Evolutionary conservation across 768 basidiomycete species (phyloP).

Genomic region (Agrocybe praecox): DNA sequence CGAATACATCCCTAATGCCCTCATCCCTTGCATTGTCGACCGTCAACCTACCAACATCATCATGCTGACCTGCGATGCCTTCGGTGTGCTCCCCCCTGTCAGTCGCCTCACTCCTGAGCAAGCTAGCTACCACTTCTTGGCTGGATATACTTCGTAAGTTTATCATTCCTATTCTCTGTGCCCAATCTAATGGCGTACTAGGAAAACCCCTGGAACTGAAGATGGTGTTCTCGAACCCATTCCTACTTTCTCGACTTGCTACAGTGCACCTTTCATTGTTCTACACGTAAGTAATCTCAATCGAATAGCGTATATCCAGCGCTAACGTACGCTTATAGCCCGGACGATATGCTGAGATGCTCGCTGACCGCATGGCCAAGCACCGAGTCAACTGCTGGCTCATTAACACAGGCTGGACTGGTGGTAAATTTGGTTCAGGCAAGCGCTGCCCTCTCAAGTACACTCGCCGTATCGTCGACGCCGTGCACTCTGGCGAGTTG

Average conservation of each 20-base stretch:
- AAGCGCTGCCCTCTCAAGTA: slow-evolving; percentile 96
- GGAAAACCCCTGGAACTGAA: slow-evolving; percentile 98
- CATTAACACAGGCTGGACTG: slow-evolving; percentile 98
- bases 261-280: slow-evolving; percentile 99
- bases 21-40: slow-evolving; percentile 88
- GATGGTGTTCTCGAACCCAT: slow-evolving; percentile 98
- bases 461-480: slow-evolving; percentile 95
- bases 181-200: slow-evolving; percentile 23
- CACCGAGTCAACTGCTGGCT: slow-evolving; percentile 94
- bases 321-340: slow-evolving; percentile 47
- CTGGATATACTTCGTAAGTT: slow-evolving; percentile 90
- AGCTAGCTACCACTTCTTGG: slow-evolving; percentile 97
- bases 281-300: slow-evolving; percentile 65
- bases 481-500: slow-evolving; percentile 92
- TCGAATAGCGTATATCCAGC: not conserved
- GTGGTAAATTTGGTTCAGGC: slow-evolving; percentile 89
- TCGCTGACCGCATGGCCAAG: slow-evolving; percentile 90
- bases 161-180: not conserved
- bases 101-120: slow-evolving; percentile 91
- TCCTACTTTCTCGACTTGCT: slow-evolving; percentile 99
- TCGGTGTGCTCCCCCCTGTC: slow-evolving; percentile 96
- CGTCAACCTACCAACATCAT: slow-evolving; percentile 93
- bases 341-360: slow-evolving; percentile 94
- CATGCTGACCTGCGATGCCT: slow-evolving; percentile 98
- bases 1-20: slow-evolving; percentile 93